Evolutionary conservation across 73 alveolate species (phyloP).

Genomic region (Paramecium tetraurelia): DNA sequence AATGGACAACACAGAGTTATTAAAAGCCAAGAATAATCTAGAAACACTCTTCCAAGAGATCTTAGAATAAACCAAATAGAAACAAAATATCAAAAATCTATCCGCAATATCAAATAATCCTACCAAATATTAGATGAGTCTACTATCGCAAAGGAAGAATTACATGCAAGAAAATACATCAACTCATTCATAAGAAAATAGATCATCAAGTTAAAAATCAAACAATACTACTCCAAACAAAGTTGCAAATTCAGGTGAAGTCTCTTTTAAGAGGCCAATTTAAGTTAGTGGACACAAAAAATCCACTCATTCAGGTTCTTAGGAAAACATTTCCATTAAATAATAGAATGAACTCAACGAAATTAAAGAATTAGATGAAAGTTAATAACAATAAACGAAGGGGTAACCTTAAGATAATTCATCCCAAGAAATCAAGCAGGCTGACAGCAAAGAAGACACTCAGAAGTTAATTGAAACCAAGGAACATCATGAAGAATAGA

Average conservation of each 20-base stretch:
- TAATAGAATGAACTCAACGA: background rate
- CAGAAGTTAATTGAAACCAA: background rate
- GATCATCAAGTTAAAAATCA: conserved; percentile 27
- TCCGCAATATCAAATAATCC: background rate
- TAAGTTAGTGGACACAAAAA: background rate
- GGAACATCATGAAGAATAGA: background rate
- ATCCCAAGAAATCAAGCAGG: background rate
- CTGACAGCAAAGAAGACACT: background rate
- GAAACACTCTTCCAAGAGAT: background rate
- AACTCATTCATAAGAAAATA: background rate
- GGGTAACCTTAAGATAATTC: background rate
- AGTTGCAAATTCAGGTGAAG: background rate
- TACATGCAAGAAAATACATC: background rate
- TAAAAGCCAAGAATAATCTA: background rate
- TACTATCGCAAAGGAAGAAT: background rate
- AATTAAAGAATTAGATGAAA: background rate
- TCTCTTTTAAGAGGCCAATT: background rate
- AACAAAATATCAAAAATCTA: background rate
- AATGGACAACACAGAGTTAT: background rate
- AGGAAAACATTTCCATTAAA: background rate
- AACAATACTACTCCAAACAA: background rate
- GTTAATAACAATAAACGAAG: background rate
- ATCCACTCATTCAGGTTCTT: background rate
- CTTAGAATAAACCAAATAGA: background rate
- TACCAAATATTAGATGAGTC: background rate